Evolutionary conservation across 331 rosid species (phyloP), one percentile per base, ranked within the genome.

Genomic region (Quercus phellos): DNA sequence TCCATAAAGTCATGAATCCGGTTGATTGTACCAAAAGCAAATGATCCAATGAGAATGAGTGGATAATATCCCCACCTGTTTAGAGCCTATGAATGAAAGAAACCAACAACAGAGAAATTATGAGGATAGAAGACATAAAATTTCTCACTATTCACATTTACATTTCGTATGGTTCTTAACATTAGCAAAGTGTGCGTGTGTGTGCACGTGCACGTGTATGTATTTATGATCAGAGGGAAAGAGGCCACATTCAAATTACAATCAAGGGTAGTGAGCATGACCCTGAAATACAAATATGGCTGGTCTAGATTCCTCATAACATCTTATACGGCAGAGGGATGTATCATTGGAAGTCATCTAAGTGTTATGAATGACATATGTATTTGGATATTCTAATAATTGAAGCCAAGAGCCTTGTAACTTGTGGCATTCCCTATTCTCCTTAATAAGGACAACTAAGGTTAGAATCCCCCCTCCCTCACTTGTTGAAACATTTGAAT

Each of bases 51-150:
- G 53, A 95, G 96, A 82, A 93, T 95, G 68, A 95, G 92, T 0
- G 99, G 99, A 80, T 95, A 93, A 87, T 95, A 93, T 51, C 98
- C 97, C 99, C 97, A 93, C 72, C 98, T 90, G 82, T 89, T 93
- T 67, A 95, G 71, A 80, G 97, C 97, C 99, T 93, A 91, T 77
- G 80, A 32, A 73, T 34, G 66, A 74, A 61, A 77, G 21, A 35
- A 32, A 32, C n/a, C 59, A 76, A 73, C 51, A 64, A 30, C 43
- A 54, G 21, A 30, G 55, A n/a, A 73, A 51, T 53, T 53, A 16
- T 71, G 24, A 58, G 22, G 46, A 77, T 46, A 55, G 63, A 38
- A 79, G 74, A 29, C 59, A 74, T 61, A 26, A 61, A 17, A 61
- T 26, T 26, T 61, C 17, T 27, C 38, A 14, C 29, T 61, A 27